Evolutionary conservation across 2,329 filamentous ascomycete species (phyloP).

Genomic region (Sporothrix pseudoabietina): DNA sequence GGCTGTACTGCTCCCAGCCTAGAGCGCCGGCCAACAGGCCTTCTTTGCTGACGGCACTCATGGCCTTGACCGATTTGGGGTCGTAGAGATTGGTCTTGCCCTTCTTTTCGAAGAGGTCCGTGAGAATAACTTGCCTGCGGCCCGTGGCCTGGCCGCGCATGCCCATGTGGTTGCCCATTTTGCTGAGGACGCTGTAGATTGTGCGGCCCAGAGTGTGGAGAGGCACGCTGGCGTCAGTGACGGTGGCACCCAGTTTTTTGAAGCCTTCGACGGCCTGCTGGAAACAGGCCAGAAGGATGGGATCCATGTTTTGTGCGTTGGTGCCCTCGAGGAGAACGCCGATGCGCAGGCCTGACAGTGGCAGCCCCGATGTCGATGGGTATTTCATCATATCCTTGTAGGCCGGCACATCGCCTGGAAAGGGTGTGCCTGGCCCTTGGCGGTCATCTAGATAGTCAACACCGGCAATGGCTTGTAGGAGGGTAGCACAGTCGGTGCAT

Average conservation of each 20-base stretch:
- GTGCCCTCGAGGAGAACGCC: neutral
- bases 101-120: neutral
- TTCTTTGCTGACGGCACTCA: neutral
- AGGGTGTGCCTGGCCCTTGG: neutral
- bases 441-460: neutral
- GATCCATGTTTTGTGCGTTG: neutral
- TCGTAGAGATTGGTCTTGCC: neutral
- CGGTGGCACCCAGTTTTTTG: neutral
- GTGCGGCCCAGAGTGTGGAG: neutral
- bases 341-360: neutral
- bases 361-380: neutral
- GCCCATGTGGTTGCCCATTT: slow-evolving; percentile 24
- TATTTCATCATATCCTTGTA: neutral
- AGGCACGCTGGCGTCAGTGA: neutral
- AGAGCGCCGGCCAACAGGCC: neutral
- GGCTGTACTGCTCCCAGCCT: neutral
- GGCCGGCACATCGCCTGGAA: neutral
- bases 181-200: slow-evolving; percentile 16
- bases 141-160: slow-evolving; percentile 17
- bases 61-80: neutral
- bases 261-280: neutral
- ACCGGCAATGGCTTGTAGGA: neutral
- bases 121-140: neutral
- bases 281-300: neutral
- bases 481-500: neutral